Conservation (phyloP, 2,329 filamentous ascomycete genomes). For the Verticillium zaregamsianum region DNA sequence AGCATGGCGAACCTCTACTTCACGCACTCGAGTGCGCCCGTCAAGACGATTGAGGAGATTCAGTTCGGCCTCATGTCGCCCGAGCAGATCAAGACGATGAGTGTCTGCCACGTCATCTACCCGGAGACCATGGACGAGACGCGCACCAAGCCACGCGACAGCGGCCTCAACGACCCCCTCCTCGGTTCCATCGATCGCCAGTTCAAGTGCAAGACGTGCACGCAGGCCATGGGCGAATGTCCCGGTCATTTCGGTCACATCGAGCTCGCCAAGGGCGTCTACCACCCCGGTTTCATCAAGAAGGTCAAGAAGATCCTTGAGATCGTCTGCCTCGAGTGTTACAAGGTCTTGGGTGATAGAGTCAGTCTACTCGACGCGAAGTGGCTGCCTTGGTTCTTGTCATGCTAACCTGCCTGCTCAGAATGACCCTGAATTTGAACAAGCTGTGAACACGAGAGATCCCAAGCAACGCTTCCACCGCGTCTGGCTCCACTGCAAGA, state of each 20-base stretch:
- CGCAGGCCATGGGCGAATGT: constrained; percentile 92
- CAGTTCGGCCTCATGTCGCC: constrained; percentile 97
- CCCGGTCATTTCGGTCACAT: constrained; percentile 99
- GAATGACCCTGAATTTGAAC: constrained; percentile 79
- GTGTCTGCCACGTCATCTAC: constrained; percentile 91
- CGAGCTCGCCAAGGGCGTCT: constrained; percentile 93
- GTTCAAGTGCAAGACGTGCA: constrained; percentile 94
- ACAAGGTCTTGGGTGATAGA: constrained; percentile 94
- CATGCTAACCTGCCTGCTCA: constrained; percentile 61
- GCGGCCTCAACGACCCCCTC: constrained; percentile 91
- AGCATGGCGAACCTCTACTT: constrained; percentile 92
- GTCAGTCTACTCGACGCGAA: constrained; percentile 70
- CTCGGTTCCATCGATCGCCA: constrained; percentile 95
- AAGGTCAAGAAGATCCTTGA: constrained; percentile 99
- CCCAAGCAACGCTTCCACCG: constrained; percentile 91
- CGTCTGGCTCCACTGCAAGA: constrained; percentile 90
- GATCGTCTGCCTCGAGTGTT: constrained; percentile 98
- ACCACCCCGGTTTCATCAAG: constrained; percentile 91
- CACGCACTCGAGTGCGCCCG: constrained; percentile 85
- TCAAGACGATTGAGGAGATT: constrained; percentile 98
- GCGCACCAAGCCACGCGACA: constrained; percentile 82
- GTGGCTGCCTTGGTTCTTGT: constrained; percentile 44
- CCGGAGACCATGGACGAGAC: constrained; percentile 99
- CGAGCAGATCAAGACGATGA: constrained; percentile 99
- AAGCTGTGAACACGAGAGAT: constrained; percentile 80